Evolutionary conservation across 2,329 filamentous ascomycete species (phyloP), one percentile per base, ranked within the genome.

Genomic region (Grosmannia serpens): DNA sequence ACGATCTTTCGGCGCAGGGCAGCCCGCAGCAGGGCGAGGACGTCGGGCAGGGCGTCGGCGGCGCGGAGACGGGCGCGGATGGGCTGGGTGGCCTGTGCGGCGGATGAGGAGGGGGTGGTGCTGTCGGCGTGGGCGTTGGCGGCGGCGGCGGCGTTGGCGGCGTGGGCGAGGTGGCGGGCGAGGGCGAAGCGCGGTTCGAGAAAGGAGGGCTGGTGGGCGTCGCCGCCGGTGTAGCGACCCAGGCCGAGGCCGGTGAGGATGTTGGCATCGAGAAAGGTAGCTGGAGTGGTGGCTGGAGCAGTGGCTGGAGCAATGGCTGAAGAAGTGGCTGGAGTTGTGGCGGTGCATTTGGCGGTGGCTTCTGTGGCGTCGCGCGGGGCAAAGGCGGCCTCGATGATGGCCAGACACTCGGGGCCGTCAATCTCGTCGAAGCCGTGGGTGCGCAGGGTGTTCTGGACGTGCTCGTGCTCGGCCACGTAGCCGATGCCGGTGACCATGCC

Each of bases 401-500:
- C 64, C n/a, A 63, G 62, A n/a, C 52, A 58, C 26, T 67, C 50
- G 52, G 56, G 57, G 15, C 62, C 58, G 24, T 62, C 56, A 11
- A 68, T 55, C n/a, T 58, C 62, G 53, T 64, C 54, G 15, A 57
- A 58, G 38, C 66, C 65, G 51, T 65, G 62, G 27, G 66, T 62
- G 2, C 50, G 50, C 9, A 62, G 59, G 54, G 58, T 51, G 13
- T 57, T 60, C 53, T 67, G 62, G 5, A 61, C 55, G 10, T 46
- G 33, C 6, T 50, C 59, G 41, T 61, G 55, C 47, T 70, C 65
- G 4, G 67, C 65, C 0, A 71, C 55, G 51, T 67, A 68, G 7
- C 70, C 70, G 13, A 69, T 65, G 49, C 68, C 68, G 2, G 66
- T 60, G 27, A 77, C 67, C 1, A 65, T 62, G 0, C 74, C 74